phyloP scores from a whole-genome alignment of 176 grass and related monocot genomes.

The Carex littledalei region DNA sequence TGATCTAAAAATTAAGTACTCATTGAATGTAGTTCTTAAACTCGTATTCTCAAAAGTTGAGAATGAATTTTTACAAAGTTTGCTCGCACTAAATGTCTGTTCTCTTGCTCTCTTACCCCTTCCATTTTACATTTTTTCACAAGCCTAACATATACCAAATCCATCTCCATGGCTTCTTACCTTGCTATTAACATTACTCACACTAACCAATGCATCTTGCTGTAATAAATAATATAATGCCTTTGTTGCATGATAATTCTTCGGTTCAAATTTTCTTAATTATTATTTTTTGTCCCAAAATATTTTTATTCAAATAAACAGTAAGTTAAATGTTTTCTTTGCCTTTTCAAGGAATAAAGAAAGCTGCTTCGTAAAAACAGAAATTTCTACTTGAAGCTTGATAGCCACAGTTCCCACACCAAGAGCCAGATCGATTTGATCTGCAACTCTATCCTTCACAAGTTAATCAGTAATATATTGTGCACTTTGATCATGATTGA shows the following conservation, averaged over 20 bases:
- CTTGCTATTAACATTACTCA: background rate
- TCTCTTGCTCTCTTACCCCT: background rate
- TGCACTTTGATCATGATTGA: background rate
- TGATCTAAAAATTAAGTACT: background rate
- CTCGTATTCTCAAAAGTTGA: background rate
- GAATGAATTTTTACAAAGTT: background rate
- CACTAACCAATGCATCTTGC: background rate
- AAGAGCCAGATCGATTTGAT: background rate
- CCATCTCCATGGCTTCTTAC: background rate
- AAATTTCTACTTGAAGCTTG: background rate
- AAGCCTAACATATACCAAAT: background rate
- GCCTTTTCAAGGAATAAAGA: background rate
- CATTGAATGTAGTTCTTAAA: background rate
- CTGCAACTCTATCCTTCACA: background rate
- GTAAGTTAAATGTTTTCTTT: background rate
- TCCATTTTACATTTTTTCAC: background rate
- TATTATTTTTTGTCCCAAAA: background rate
- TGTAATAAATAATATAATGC: background rate
- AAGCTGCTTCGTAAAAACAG: background rate
- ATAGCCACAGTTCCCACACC: too few species aligned
- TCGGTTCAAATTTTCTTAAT: background rate
- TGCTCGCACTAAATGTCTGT: background rate
- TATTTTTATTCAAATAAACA: background rate
- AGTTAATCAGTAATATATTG: background rate
- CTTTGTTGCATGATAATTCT: background rate